Conservation (phyloP, 805 yeast species). For the Ascoidea tarda region DNA sequence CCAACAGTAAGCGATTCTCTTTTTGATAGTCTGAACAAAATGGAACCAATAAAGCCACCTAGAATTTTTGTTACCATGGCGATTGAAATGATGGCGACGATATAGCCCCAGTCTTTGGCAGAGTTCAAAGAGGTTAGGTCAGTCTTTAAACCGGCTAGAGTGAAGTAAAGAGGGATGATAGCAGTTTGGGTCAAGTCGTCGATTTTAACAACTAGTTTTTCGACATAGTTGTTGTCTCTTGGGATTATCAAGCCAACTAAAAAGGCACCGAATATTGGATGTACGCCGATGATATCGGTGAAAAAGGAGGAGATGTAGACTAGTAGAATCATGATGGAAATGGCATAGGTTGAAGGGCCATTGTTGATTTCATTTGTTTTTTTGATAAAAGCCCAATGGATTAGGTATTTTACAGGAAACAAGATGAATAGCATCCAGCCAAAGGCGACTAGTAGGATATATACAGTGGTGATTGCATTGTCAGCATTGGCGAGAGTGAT, state of each 20-base stretch:
- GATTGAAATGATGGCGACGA: conserved; percentile 47
- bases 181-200: conserved; percentile 66
- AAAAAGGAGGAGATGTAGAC: conserved; percentile 60
- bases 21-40: conserved; percentile 46
- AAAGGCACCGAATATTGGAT: conserved; percentile 78
- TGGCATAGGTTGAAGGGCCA: conserved; percentile 44
- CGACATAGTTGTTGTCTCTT: conserved; percentile 59
- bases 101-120: conserved; percentile 71
- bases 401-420: conserved; percentile 38
- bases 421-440: conserved; percentile 57
- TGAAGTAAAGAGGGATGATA: conserved; percentile 67
- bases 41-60: conserved; percentile 58
- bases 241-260: conserved; percentile 67
- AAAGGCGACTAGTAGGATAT: conserved; percentile 46
- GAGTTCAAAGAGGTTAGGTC: conserved; percentile 47
- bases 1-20: conserved; percentile 70
- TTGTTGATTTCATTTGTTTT: conserved; percentile 40
- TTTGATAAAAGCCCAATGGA: conserved; percentile 29
- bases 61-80: conserved; percentile 55
- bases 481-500: conserved; percentile 67
- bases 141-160: conserved; percentile 62
- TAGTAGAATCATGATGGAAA: conserved; percentile 41
- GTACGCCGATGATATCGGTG: conserved; percentile 77
- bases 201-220: conserved; percentile 55
- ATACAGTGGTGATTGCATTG: conserved; percentile 53